Base-by-base conservation (phyloP, 768 basidiomycete genomes). In the Chiua virens region DNA sequence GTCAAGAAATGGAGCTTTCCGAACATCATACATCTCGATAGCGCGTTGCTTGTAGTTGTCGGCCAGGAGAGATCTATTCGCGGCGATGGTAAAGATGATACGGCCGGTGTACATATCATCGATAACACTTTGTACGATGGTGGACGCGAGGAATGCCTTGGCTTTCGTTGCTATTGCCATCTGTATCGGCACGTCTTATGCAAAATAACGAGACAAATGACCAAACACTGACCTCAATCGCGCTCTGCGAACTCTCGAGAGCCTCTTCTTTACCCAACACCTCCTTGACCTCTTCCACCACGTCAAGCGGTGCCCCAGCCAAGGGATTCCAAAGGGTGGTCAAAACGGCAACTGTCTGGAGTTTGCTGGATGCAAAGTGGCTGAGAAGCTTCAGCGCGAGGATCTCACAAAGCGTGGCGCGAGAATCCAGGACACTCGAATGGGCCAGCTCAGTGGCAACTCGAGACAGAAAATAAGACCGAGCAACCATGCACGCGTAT, bases 131-230 rank as follows among this genome's bases (percentile, higher is more conserved):
- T 98, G 95, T 4, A 92, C 84, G 21, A 97, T 78, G 0, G 92
- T 84, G 0, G 87, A 82, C 2, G 92, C 79, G 11, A 97, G 74
- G 62, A 98, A 96, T 25, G 79, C 75, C 66, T 96, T 98, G 5
- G 92, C 80, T 46, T 83, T 75, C 0, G 92, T 93, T 8, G 87
- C 81, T 59, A 98, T 91, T 3, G 93, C 92, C 79, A 97, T 86
- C 89, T 94, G 62, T 2, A 36, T 9, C 20, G 44, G 6, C 11
- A 22, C 17, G 54, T 27, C 41, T 47, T 37, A 35, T n/a, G 23
- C 18, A 28, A 5, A 37, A 38, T 9, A 40, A 15, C 8, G 44
- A 25, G 21, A 28, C 17, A 25, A 54, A 43, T 8, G 38, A 51
- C 9, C 40, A 53, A 25, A 37, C 18, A 73, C 83, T 40, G 44